These are phyloP conservation scores for Neofusicoccum sp. DNA, from an alignment of 2,329 filamentous ascomycete genomes.

Conservation along the genomic window DNA sequence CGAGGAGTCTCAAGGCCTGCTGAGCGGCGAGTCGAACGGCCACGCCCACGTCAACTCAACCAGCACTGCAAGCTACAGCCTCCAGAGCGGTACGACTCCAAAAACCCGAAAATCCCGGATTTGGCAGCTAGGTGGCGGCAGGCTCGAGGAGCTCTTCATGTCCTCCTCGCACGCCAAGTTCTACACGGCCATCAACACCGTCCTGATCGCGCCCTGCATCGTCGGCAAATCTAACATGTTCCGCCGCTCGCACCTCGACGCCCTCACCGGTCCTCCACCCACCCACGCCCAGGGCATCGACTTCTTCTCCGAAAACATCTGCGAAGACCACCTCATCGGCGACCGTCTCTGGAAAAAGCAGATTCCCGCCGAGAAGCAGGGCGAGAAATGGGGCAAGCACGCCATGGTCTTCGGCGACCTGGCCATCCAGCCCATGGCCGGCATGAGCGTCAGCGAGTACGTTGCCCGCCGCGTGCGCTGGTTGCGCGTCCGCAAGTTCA, in stretches of 20 bases:
- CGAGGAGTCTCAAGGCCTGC: conserved; percentile 24
- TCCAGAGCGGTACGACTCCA: not conserved
- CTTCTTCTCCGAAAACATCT: conserved; percentile 93
- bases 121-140: conserved; percentile 59
- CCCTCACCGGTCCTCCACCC: conserved; percentile 58
- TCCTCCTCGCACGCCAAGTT: conserved; percentile 93
- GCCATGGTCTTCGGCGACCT: conserved; percentile 81
- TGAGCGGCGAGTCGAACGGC: not conserved
- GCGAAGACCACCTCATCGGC: conserved; percentile 94
- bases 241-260: conserved; percentile 82
- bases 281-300: conserved; percentile 69
- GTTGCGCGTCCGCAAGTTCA: conserved; percentile 92
- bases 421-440: conserved; percentile 83
- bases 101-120: not conserved
- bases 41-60: conserved; percentile 16
- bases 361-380: conserved; percentile 36
- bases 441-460: conserved; percentile 76
- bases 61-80: conserved; percentile 26
- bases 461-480: conserved; percentile 79
- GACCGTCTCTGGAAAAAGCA: conserved; percentile 80
- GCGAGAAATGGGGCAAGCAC: conserved; percentile 66
- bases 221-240: conserved; percentile 99
- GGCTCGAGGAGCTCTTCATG: conserved; percentile 93
- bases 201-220: conserved; percentile 85
- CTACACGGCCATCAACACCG: conserved; percentile 94